phyloP scores from a whole-genome alignment of 768 basidiomycete species.

The Suillus alpinus region DNA sequence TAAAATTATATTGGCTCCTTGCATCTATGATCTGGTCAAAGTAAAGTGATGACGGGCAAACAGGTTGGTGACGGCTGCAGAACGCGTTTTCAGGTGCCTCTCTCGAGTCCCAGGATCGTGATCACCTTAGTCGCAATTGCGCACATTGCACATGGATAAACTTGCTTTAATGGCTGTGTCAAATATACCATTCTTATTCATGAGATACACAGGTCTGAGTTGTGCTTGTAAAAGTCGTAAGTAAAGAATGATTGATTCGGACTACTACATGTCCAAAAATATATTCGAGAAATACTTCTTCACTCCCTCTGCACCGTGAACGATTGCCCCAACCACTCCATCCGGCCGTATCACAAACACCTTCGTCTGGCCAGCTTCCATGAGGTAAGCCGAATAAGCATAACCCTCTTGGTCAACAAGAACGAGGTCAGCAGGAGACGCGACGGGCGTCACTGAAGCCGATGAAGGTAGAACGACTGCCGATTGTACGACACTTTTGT shows the following conservation, averaged over 20 bases:
- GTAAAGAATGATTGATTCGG: no score
- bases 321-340: no score
- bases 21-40: not conserved
- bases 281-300: not conserved
- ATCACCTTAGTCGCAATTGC: not conserved
- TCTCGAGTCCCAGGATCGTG: not conserved
- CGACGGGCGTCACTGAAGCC: not conserved
- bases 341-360: slow-evolving; percentile 15
- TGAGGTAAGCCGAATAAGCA: slow-evolving; percentile 35
- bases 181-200: no score
- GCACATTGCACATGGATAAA: not conserved
- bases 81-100: not conserved
- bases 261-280: no score
- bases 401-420: slow-evolving; percentile 33
- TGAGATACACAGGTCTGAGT: not conserved
- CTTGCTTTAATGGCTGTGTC: not conserved
- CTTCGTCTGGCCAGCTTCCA: slow-evolving; percentile 26
- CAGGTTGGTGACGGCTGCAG: not conserved
- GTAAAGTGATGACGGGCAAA: not conserved
- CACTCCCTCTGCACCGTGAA: no score
- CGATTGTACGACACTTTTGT: not conserved
- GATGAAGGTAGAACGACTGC: slow-evolving; percentile 4
- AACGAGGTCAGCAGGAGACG: slow-evolving; percentile 24
- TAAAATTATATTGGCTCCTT: not conserved
- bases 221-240: no score